These are phyloP conservation scores for Chaetomium olivaceum DNA, from an alignment of 2,329 filamentous ascomycete genomes.

Conservation along the genomic window DNA sequence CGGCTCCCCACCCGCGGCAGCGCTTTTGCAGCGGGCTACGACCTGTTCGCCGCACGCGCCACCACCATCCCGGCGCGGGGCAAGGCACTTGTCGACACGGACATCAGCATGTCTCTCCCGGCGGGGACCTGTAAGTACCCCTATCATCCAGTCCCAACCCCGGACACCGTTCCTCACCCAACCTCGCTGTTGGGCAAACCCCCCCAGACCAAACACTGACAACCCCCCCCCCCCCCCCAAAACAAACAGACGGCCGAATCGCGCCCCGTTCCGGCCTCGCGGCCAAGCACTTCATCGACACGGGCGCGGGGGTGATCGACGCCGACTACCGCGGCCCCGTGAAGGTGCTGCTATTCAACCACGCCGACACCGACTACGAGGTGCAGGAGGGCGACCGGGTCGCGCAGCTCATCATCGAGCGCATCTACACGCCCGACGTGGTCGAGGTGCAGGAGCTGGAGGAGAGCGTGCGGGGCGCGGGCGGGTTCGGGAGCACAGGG, in stretches of 20 bases:
- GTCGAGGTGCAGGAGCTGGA: conserved; percentile 85
- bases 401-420: conserved; percentile 90
- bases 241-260: conserved; percentile 72
- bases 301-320: conserved; percentile 94
- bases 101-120: conserved; percentile 87
- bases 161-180: neutral
- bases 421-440: conserved; percentile 91
- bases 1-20: conserved; percentile 84
- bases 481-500: conserved; percentile 90
- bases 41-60: conserved; percentile 78
- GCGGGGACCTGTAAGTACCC: conserved; percentile 75
- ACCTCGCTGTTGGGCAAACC: too few species aligned
- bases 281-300: conserved; percentile 93
- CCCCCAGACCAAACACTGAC: neutral
- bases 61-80: conserved; percentile 77
- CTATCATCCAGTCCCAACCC: too few species aligned
- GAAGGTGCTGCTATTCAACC: conserved; percentile 94
- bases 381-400: conserved; percentile 86
- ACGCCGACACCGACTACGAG: conserved; percentile 76
- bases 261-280: conserved; percentile 90
- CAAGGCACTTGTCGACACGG: conserved; percentile 85
- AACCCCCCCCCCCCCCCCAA: neutral
- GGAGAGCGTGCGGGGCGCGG: conserved; percentile 85
- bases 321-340: conserved; percentile 94
- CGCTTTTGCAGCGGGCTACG: conserved; percentile 88